Percentiles rank a stretch among this genome's conserved stretches.
Conservation (phyloP, 495 filamentous ascomycete species). For the Daldinia decipiens region DNA sequence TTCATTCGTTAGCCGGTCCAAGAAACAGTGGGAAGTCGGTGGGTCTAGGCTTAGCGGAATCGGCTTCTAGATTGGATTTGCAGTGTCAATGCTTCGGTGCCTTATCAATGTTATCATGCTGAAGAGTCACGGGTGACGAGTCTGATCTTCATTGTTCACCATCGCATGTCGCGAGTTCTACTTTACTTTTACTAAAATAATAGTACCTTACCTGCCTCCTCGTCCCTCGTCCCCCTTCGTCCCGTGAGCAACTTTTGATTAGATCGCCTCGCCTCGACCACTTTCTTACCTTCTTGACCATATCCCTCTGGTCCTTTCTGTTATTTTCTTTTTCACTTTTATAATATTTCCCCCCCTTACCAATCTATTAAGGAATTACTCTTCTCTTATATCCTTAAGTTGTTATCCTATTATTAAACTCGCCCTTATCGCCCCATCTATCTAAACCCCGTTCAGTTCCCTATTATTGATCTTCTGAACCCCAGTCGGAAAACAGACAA, state of each 20-base stretch:
- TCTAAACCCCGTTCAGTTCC: conserved; percentile 1
- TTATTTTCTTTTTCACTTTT: conserved; percentile 22
- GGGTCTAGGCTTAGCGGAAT: conserved; percentile 38
- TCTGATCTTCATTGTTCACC: conserved; percentile 46
- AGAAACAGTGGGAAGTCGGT: neutral
- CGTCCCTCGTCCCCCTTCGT: conserved; percentile 10
- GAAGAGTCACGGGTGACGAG: conserved; percentile 48
- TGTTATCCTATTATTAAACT: neutral
- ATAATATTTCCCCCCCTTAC: conserved; percentile 6
- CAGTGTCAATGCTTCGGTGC: conserved; percentile 20
- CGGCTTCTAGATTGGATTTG: conserved; percentile 41
- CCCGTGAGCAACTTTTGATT: conserved; percentile 39
- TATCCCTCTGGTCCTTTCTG: conserved; percentile 33
- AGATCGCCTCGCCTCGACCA: conserved; percentile 16
- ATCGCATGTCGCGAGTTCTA: conserved; percentile 31
- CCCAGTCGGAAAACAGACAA: neutral
- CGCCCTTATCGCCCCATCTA: neutral
- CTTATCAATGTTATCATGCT: conserved; percentile 50
- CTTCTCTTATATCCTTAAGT: conserved; percentile 15
- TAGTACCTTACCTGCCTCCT: conserved; percentile 24
- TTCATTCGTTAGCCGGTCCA: conserved; percentile 18
- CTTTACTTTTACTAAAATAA: conserved; percentile 13
- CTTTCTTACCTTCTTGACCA: conserved; percentile 24
- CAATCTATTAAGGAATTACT: conserved; percentile 33
- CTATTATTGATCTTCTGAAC: conserved; percentile 1